These are phyloP conservation scores for Yarrowia divulgata DNA, from an alignment of 805 yeast species.

Conservation along the genomic window DNA sequence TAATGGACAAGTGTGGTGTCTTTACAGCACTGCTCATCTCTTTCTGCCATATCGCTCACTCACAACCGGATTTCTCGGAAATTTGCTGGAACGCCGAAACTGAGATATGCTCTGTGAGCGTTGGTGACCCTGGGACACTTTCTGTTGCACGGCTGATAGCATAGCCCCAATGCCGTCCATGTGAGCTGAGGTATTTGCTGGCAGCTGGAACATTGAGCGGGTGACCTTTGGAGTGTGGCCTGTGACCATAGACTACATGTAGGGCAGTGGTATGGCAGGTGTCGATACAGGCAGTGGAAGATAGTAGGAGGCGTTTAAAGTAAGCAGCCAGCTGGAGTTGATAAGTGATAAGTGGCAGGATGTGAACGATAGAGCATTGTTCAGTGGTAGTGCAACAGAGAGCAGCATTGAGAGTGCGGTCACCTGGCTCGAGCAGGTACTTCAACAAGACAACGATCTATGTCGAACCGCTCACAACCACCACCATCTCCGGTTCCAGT, in stretches of 20 bases:
- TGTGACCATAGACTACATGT: not conserved
- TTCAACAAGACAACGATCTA: no score
- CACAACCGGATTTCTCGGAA: not conserved
- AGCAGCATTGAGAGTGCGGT: no score
- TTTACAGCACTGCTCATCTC: no score
- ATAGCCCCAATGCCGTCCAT: slow-evolving; percentile 20
- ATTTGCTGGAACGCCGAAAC: not conserved
- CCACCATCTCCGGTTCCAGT: not conserved
- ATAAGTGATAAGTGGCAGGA: not conserved
- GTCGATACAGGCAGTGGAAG: no score
- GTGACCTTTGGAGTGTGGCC: not conserved
- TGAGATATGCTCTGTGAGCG: not conserved
- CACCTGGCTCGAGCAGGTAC: no score
- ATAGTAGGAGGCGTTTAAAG: not conserved
- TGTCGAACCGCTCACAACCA: no score
- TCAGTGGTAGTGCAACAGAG: no score
- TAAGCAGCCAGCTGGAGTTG: slow-evolving; percentile 1
- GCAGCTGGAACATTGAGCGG: not conserved
- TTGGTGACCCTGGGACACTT: not conserved
- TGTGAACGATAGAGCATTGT: no score
- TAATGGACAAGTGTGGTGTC: no score
- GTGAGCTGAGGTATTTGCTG: slow-evolving; percentile 20
- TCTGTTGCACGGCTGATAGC: slow-evolving; percentile 5
- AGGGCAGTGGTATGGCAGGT: no score
- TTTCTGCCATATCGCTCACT: no score